Base-by-base conservation (phyloP, 345 rosid genomes). In the Linum usitatissimum region DNA sequence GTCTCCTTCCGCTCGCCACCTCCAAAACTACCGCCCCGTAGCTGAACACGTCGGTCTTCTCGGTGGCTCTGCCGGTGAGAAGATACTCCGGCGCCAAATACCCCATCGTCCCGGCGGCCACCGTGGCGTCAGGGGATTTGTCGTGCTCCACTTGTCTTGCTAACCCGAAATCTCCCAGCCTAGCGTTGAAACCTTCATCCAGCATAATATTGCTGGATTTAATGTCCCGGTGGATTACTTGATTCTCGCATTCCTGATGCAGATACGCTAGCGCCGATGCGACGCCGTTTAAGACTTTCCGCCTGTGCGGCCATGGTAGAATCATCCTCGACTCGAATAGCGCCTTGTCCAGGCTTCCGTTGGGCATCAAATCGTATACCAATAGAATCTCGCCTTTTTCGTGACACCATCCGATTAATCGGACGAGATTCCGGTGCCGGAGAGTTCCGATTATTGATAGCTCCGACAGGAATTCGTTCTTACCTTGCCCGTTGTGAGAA, bases 51-150 rank as follows among this genome's bases (percentile, higher is more conserved):
- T 94, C 99, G 3, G 96, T 86, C 74, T 90, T 87, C 61, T 90
- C 99, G 0, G 85, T 77, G 0, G 97, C 99, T 68, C 97, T 79
- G 30, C 99, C 97, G 1, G 99, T 94, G 6, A 81, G 61, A 5
- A 94, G 73, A 68, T 94, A 94, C 65, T 94, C 99, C 1, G 99
- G 99, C 15, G 99, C 99, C 49, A 94, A 75, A 61, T 94, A 94
- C 19, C 99, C 99, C 99, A 94, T 90, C 21, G 99, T 94, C 6
- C 99, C 99, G 0, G 99, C 99, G 0, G 97, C 99, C 8, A 83
- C 89, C 3, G 97, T 90, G 14, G 97, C 97, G 23, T 90, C 91
- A 0, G 99, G 96, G 0, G 99, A 90, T 53, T 86, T 90, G 60
- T 88, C 91, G 38, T 94, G 97, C 70, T 90, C 96, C 0, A 88